These are phyloP conservation scores for Tilletia walkeri DNA, from an alignment of 1,284 basidiomycete species.

Conservation along the genomic window DNA sequence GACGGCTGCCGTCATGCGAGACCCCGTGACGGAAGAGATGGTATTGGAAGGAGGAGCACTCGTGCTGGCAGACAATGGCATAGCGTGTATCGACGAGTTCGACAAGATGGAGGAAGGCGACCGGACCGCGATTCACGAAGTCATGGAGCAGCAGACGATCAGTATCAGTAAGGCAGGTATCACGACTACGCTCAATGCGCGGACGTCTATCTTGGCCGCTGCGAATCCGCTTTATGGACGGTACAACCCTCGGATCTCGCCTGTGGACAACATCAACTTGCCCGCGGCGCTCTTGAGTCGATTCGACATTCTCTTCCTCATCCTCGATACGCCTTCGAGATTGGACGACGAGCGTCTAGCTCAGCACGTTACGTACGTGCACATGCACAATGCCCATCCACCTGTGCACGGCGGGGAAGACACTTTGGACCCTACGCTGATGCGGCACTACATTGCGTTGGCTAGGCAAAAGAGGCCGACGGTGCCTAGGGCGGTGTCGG, in stretches of 20 bases:
- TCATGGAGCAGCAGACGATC: conserved; percentile 99
- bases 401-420: conserved; percentile 60
- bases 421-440: conserved; percentile 77
- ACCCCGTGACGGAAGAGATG: conserved; percentile 99
- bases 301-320: conserved; percentile 95
- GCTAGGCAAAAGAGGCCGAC: conserved; percentile 85
- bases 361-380: conserved; percentile 95
- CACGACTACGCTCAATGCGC: conserved; percentile 96
- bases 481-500: conserved; percentile 81
- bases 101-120: conserved; percentile 99
- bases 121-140: conserved; percentile 97
- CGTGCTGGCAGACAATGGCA: conserved; percentile 97
- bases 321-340: conserved; percentile 88
- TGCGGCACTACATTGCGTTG: conserved; percentile 93
- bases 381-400: conserved; percentile 92
- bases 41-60: conserved; percentile 97
- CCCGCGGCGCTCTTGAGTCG: conserved; percentile 92
- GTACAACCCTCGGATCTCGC: conserved; percentile 95
- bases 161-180: conserved; percentile 99
- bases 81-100: conserved; percentile 99
- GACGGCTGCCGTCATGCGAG: conserved; percentile 97
- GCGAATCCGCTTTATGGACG: conserved; percentile 97
- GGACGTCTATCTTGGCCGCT: conserved; percentile 94
- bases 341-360: conserved; percentile 95
- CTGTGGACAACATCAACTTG: conserved; percentile 98